Conservation (phyloP, 495 filamentous ascomycete species). For the Parathielavia hyrcaniae region DNA sequence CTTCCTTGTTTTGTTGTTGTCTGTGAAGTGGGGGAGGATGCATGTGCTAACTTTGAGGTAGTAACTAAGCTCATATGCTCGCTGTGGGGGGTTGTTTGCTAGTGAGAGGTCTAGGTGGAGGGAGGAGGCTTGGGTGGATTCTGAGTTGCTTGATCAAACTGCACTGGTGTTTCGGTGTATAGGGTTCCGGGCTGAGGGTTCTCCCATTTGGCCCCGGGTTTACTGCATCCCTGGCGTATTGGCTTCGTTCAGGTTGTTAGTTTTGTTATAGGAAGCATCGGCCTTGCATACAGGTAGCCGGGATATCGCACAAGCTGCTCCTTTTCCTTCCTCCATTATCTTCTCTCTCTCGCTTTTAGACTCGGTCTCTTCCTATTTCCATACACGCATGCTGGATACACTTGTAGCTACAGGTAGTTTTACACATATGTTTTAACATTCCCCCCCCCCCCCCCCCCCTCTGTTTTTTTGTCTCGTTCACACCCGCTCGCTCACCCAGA, state of each 20-base stretch:
- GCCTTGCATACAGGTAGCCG: background rate
- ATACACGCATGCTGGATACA: constrained; percentile 1
- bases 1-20: background rate
- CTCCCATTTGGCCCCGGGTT: background rate
- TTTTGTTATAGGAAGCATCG: background rate
- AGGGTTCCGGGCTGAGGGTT: background rate
- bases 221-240: constrained; percentile 1
- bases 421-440: constrained; percentile 3
- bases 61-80: constrained; percentile 6
- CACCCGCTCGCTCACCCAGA: constrained; percentile 86
- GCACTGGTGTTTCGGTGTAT: background rate
- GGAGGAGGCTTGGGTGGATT: background rate
- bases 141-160: background rate
- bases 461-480: no score
- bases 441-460: no score
- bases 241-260: background rate
- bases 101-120: background rate
- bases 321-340: background rate
- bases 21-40: background rate
- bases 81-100: background rate
- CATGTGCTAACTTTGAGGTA: constrained; percentile 1
- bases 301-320: background rate
- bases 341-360: background rate
- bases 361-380: background rate
- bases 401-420: background rate